These are phyloP conservation scores for Cordyceps tenuipes DNA, from an alignment of 2,329 filamentous ascomycete genomes.

Conservation along the genomic window DNA sequence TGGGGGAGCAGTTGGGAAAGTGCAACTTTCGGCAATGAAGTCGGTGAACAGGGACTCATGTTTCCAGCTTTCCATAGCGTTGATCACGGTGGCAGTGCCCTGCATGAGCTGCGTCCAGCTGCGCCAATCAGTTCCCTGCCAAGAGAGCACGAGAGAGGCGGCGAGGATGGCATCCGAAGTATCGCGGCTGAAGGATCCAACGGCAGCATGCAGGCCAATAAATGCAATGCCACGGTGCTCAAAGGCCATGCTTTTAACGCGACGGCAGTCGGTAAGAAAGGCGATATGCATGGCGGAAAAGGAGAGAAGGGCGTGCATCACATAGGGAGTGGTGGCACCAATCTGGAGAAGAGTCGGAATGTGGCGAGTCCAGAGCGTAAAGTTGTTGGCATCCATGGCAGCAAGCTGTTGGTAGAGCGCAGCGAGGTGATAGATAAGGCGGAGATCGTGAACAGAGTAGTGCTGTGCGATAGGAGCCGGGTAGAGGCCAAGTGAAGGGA, in stretches of 20 bases:
- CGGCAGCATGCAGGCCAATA: slow-evolving; percentile 80
- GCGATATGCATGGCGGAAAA: slow-evolving; percentile 94
- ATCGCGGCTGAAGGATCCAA: slow-evolving; percentile 72
- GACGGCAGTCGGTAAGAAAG: slow-evolving; percentile 75
- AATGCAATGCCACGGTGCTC: slow-evolving; percentile 81
- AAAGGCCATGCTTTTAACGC: slow-evolving; percentile 81
- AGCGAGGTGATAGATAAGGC: slow-evolving; percentile 84
- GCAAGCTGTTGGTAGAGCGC: slow-evolving; percentile 78
- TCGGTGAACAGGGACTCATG: slow-evolving; percentile 80
- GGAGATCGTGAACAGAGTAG: slow-evolving; percentile 69
- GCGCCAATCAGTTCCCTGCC: slow-evolving; percentile 94
- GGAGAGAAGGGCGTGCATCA: slow-evolving; percentile 87
- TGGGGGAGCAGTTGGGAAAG: slow-evolving; percentile 57
- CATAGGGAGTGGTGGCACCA: slow-evolving; percentile 72
- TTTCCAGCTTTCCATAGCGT: slow-evolving; percentile 87
- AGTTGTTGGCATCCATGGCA: slow-evolving; percentile 66
- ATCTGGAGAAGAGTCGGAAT: slow-evolving; percentile 74
- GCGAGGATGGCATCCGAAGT: slow-evolving; percentile 89
- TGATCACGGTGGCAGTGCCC: slow-evolving; percentile 81
- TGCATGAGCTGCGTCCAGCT: slow-evolving; percentile 91
- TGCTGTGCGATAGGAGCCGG: slow-evolving; percentile 64
- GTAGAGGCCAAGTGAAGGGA: slow-evolving; percentile 70
- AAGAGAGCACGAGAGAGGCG: slow-evolving; percentile 83
- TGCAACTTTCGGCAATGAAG: slow-evolving; percentile 72
- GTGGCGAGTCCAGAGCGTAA: slow-evolving; percentile 87